phyloP scores from a whole-genome alignment of 192 early-diverging fungal genomes.

The Rhizophlyctis rosea region DNA sequence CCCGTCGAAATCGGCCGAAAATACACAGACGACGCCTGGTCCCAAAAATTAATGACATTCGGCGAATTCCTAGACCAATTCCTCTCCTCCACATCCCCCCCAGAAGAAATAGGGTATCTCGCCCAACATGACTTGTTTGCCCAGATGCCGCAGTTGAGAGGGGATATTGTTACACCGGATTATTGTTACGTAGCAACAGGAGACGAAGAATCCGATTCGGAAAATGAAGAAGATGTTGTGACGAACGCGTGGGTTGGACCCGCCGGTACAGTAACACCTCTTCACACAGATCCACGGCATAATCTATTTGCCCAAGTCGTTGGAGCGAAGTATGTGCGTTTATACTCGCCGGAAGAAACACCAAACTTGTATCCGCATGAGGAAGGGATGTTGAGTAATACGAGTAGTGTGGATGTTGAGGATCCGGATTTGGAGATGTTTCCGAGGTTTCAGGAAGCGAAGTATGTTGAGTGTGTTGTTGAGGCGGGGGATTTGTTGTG shows the following conservation, averaged over 20 bases:
- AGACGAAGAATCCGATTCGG: slow-evolving; percentile 27
- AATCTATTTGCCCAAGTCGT: slow-evolving; percentile 85
- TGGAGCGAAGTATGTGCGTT: slow-evolving; percentile 73
- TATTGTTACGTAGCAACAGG: slow-evolving; percentile 74
- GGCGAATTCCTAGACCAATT: slow-evolving; percentile 64
- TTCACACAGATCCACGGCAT: slow-evolving; percentile 78
- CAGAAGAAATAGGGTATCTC: slow-evolving; percentile 54
- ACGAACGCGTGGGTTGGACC: slow-evolving; percentile 85
- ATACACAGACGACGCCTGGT: slow-evolving; percentile 78
- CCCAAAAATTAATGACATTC: slow-evolving; percentile 67
- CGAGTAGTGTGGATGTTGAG: slow-evolving; percentile 64
- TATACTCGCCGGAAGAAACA: slow-evolving; percentile 66
- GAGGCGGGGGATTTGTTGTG: slow-evolving; percentile 77
- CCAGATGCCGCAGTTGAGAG: slow-evolving; percentile 66
- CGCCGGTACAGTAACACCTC: slow-evolving; percentile 71
- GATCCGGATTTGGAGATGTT: slow-evolving; percentile 51
- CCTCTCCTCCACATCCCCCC: background rate
- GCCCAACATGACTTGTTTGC: slow-evolving; percentile 84
- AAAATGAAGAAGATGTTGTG: slow-evolving; percentile 33
- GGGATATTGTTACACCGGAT: slow-evolving; percentile 74
- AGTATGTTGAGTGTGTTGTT: slow-evolving; percentile 67
- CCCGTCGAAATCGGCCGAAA: slow-evolving; percentile 78
- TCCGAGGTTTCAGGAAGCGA: slow-evolving; percentile 54
- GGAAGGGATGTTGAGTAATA: slow-evolving; percentile 56
- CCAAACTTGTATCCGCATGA: slow-evolving; percentile 60